phyloP scores from a whole-genome alignment of 208 protist genomes.

The Leptomonas pyrrhocoris region DNA sequence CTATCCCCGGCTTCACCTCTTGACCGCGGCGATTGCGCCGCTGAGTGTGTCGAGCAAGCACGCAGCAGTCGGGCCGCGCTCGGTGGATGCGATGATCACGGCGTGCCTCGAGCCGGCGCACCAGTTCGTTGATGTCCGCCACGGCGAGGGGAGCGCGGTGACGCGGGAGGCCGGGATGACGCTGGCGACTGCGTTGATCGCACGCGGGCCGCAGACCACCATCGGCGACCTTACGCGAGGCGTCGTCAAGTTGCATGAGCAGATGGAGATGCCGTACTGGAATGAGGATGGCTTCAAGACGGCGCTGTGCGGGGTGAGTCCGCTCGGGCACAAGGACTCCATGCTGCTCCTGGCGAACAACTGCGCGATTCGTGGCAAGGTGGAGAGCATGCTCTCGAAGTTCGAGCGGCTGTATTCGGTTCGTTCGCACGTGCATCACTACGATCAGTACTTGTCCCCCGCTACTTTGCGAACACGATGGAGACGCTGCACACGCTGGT shows the following conservation, averaged over 20 bases:
- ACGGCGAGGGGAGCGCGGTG: conserved; percentile 29
- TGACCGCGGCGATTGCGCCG: conserved; percentile 91
- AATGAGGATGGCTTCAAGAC: conserved; percentile 98
- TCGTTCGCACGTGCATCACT: conserved; percentile 94
- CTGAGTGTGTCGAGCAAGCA: conserved; percentile 73
- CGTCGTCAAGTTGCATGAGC: conserved; percentile 77
- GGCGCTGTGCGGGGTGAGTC: conserved; percentile 92
- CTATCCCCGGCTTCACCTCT: conserved; percentile 92
- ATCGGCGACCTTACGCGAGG: conserved; percentile 94
- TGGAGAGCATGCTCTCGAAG: conserved; percentile 73
- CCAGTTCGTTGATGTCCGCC: conserved; percentile 79
- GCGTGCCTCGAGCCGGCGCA: conserved; percentile 85
- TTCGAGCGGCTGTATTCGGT: conserved; percentile 93
- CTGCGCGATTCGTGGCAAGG: conserved; percentile 83
- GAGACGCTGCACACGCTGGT: conserved; percentile 76
- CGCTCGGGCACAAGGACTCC: conserved; percentile 89
- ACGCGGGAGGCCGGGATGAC: conserved; percentile 52
- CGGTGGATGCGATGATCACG: conserved; percentile 88
- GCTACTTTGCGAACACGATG: conserved; percentile 81
- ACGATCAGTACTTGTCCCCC: conserved; percentile 86
- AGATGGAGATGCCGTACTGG: conserved; percentile 92
- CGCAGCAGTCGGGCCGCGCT: conserved; percentile 51
- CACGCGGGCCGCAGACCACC: conserved; percentile 91
- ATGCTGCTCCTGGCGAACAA: conserved; percentile 95
- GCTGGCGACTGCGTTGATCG: conserved; percentile 90